Base-by-base conservation (phyloP, 345 rosid genomes). In the Rhodamnia argentea region DNA sequence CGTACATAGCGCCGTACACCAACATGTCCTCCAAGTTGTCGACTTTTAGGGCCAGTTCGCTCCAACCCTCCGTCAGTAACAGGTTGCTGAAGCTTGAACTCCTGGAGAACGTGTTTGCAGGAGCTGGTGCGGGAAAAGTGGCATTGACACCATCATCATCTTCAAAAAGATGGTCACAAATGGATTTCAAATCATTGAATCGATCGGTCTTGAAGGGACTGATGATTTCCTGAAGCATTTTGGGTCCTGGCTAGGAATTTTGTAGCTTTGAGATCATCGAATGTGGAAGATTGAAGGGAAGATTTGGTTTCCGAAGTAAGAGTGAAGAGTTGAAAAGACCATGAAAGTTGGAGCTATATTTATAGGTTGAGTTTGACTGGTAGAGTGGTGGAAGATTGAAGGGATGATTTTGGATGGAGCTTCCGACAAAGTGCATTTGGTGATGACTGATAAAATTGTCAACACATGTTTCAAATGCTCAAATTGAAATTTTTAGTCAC, bases 1-100 rank as follows among this genome's bases (percentile, higher is more conserved):
- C 88, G 11, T 84, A 52, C 54, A 91, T 88, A 83, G 88, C 83
- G 2, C 88, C 86, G 85, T 87, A 89, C 16, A 64, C 88, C 13
- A 90, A 14, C 93, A 86, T 86, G 64, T 89, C 91, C 26, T 89
- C 93, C 5, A 89, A 90, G 62, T 87, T 90, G 52, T 91, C 87
- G 50, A 86, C 86, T 83, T 88, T 78, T 12, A 90, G 83, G 2
- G 91, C 90, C 83, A 88, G 85, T 23, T 91, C 90, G 47, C 85
- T 89, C 92, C 93, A 91, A 37, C 82, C 88, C 29, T 89, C 86
- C 3, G 91, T 78, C 52, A 27, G 70, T 82, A 87, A 86, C 84
- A 89, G 84, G 53, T 88, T 83, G 85, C 90, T 47, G 75, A 90
- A 90, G 86, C 93, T 91, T 27, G 91, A 64, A 60, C 84, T 89